Base-by-base conservation (phyloP, 2,329 filamentous ascomycete genomes). In the Fusarium falciforme region DNA sequence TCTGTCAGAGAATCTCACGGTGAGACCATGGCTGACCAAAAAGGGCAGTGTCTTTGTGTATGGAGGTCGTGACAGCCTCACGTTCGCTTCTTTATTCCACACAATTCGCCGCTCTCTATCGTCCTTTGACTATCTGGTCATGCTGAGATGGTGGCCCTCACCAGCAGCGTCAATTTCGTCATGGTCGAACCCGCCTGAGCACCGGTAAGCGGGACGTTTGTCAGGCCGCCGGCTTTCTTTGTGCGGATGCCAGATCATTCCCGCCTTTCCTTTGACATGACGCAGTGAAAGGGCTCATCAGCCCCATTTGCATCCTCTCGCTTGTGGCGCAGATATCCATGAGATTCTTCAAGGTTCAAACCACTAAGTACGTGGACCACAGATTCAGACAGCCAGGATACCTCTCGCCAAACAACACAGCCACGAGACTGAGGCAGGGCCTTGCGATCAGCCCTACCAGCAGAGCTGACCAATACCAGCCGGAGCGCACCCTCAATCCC, bases 31-130 rank as follows among this genome's bases (percentile, higher is more conserved):
- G 66, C 71, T 76, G 71, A 66, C 68, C 47, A 62, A 3, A 25
- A 27, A 31, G 40, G 61, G 27, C 55, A 59, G 67, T 76, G 73
- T 68, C 73, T 74, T 61, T 63, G 22, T 25, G 57, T 47, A 20
- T 38, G 16, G 57, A 16, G 42, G 57, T 58, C 68, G 68, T 77
- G 76, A 77, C 76, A 69, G 25, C 31, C 68, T 77, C 76, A 77
- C 76, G 73, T 72, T 36, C 36, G n/a, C 35, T 42, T 2, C 42
- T 36, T 49, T 70, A 49, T 60, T 66, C 47, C 59, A 74, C 66
- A 66, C 64, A 74, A 54, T 35, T 31, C 49, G 44, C 47, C 62
- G 33, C 42, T 64, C n/a, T 55, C 31, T 54, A 8, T 40, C 68
- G 55, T 59, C 55, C 52, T 64, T 68, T 64, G n/a, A 17, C 27